Evolutionary conservation across 331 rosid genomes (phyloP), one percentile per base, ranked within the genome.

Genomic region (Telfairia occidentalis): DNA sequence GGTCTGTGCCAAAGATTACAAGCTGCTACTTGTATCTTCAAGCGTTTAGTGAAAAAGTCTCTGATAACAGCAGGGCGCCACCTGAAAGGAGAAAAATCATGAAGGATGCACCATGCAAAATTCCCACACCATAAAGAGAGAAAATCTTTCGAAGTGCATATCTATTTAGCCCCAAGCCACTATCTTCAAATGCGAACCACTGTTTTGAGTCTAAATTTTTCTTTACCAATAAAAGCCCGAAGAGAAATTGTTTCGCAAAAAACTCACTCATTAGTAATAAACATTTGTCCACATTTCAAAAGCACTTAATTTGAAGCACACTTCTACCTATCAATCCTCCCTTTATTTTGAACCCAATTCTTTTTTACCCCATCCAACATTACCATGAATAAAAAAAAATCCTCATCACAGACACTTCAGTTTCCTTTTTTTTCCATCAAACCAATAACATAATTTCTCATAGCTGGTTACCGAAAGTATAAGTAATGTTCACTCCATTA

Each of bases 11-110:
- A 94, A 73, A 94, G 80, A 81, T 83, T 85, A 66, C 78, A 78
- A 26, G 89, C 78, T 42, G 92, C 87, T 45, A 81, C 86, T 82
- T 88, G 92, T 83, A 72, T 79, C 90, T 91, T 87, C 77, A 86
- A 81, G 66, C 87, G 70, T 23, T 88, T 86, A 79, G 80, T 71
- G 77, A 61, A 55, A 83, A 77, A 86, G 9, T 91, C 92, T 81
- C 66, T 81, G 60, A 91, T 80, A 75, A 86, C 76, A 76, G 81
- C 74, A 48, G 83, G 75, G 61, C 86, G 81, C 81, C 79, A 79
- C 86, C 98, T 90, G 87, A 58, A 45, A 34, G 71, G 13, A 13
- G 16, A 69, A 75, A 19, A 53, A 55, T 54, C 46, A 70, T 59
- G 4, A 69, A 35, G 54, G 37, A 78, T 21, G 46, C 28, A 29